Evolutionary conservation across 352 stramenopile genomes (phyloP), one percentile per base, ranked within the genome.

Genomic region (Globisporangium rhizosaccharum): DNA sequence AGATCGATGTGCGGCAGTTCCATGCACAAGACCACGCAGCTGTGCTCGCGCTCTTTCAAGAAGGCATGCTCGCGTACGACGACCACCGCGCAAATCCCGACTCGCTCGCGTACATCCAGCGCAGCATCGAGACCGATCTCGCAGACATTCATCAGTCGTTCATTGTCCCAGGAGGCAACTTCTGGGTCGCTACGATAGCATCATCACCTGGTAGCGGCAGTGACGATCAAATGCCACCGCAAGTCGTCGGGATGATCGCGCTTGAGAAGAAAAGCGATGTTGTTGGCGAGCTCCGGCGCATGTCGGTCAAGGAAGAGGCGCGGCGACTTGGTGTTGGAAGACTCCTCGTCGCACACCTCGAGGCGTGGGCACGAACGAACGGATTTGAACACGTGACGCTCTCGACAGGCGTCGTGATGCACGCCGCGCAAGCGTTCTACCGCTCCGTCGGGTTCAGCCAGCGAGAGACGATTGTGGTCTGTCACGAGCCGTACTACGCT

Each of bases 271-370:
- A 66, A n/a, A 10, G 1, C 2, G 11, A 60, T 6, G 26, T 48
- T 39, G 28, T 53, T 12, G 64, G 63, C 28, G 67, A 74, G 55
- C 56, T 75, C 50, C 68, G 76, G 1, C 71, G 76, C 51, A 67
- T 87, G 70, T 82, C 74, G 1, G 74, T 84, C 30, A 66, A 71
- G 56, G n/a, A 53, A 28, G 66, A 64, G 12, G 63, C 65, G 18
- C 70, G 67, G 10, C 70, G 73, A 14, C 67, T 63, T 20, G 72
- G 74, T 25, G 47, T 87, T 17, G 74, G 66, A 0, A 67, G 65
- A 11, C 46, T 66, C 15, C 64, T 87, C 8, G 59, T 87, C 20
- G 9, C n/a, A 5, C 14, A 60, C 41, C 61, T 87, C 1, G 76
- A 87, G 51, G 11, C 66, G 3, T 87, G 71, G 74, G 74, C 71